phyloP scores from a whole-genome alignment of 495 filamentous ascomycete species.

The Penicillium paxilli region DNA sequence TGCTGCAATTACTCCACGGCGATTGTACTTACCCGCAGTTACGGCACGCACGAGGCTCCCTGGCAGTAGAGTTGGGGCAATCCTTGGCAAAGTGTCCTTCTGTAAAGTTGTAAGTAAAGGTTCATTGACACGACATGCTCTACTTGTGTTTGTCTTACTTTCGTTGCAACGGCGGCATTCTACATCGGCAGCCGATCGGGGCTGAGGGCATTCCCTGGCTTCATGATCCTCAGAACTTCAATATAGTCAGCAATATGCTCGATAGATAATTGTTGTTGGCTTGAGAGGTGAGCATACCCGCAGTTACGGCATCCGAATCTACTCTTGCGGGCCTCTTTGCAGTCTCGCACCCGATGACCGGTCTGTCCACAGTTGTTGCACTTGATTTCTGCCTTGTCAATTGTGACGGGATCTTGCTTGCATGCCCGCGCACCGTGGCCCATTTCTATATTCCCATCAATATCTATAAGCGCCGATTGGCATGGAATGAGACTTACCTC shows the following conservation, averaged over 20 bases:
- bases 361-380: slow-evolving; percentile 76
- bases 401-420: slow-evolving; percentile 55
- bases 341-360: slow-evolving; percentile 71
- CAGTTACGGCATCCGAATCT: slow-evolving; percentile 81
- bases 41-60: slow-evolving; percentile 53
- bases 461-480: neutral
- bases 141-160: slow-evolving; percentile 41
- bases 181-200: slow-evolving; percentile 67
- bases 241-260: slow-evolving; percentile 17
- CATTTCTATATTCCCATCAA: slow-evolving; percentile 51
- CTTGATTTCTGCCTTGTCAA: slow-evolving; percentile 53
- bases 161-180: slow-evolving; percentile 80
- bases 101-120: slow-evolving; percentile 26
- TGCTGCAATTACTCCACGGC: neutral
- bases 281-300: slow-evolving; percentile 48
- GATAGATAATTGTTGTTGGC: neutral
- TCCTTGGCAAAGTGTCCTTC: slow-evolving; percentile 83
- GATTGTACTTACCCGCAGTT: slow-evolving; percentile 61
- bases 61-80: slow-evolving; percentile 61
- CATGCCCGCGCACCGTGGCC: slow-evolving; percentile 72
- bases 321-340: slow-evolving; percentile 59
- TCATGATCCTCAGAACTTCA: slow-evolving; percentile 57
- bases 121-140: neutral
- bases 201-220: slow-evolving; percentile 65
- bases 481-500: slow-evolving; percentile 38